Evolutionary conservation across 345 rosid genomes (phyloP).

Genomic region (Toxicodendron radicans): DNA sequence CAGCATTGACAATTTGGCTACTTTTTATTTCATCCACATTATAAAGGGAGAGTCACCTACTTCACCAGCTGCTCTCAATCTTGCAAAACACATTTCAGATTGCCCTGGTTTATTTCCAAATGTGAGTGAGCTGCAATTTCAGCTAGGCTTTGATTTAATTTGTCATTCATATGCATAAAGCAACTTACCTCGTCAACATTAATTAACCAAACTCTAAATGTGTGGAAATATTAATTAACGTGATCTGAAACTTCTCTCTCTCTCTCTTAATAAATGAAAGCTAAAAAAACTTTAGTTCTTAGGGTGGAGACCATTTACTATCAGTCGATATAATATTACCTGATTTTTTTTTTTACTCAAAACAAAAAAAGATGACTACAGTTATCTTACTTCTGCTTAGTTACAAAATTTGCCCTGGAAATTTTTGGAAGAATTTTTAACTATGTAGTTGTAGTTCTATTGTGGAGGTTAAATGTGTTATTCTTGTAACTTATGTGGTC

Average conservation of each 20-base stretch:
- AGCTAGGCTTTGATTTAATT: neutral
- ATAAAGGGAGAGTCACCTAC: conserved; percentile 5
- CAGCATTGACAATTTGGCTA: neutral
- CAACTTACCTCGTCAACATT: neutral
- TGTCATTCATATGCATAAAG: neutral
- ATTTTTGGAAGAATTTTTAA: neutral
- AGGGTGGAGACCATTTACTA: neutral
- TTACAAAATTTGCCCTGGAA: neutral
- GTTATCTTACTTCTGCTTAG: neutral
- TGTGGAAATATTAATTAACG: neutral
- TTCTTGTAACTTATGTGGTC: neutral
- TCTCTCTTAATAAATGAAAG: neutral
- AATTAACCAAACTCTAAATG: neutral
- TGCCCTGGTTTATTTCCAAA: conserved; percentile 6
- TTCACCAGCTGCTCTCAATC: conserved; percentile 4
- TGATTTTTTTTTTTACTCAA: neutral
- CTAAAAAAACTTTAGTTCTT: neutral
- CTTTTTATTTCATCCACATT: conserved; percentile 8
- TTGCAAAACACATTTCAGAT: neutral
- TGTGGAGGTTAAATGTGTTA: neutral
- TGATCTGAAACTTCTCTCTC: neutral
- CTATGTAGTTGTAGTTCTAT: too few relatives aligned
- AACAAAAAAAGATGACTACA: neutral
- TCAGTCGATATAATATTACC: neutral
- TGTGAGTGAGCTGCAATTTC: conserved; percentile 1